phyloP scores from a whole-genome alignment of 176 grass and related monocot species.

The Aechmea fasciata region DNA sequence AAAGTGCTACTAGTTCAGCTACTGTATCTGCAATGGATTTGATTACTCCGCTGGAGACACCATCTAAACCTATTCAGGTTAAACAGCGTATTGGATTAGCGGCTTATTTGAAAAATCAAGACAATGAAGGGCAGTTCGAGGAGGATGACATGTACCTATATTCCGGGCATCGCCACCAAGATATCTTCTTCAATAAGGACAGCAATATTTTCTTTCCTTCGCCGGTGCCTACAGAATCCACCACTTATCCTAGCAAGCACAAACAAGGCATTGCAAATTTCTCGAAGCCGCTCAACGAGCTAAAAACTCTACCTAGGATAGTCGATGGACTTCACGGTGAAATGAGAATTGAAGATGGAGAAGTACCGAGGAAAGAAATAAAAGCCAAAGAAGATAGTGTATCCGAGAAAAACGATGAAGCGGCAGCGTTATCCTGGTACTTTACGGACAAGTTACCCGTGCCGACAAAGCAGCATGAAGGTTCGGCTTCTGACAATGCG shows the following conservation, averaged over 20 bases:
- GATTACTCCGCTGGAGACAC: not conserved
- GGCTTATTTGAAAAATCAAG: constrained; percentile 2
- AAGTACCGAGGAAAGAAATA: constrained; percentile 15
- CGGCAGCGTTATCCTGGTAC: constrained; percentile 7
- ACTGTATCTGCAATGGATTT: not conserved
- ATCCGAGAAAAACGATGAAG: constrained; percentile 5
- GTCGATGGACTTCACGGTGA: not conserved
- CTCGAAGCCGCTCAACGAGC: constrained; percentile 23
- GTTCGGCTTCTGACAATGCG: not conserved
- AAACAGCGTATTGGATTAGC: constrained; percentile 17
- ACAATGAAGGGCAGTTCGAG: constrained; percentile 11
- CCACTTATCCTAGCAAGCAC: constrained; percentile 7
- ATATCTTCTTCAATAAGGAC: not conserved
- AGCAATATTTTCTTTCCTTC: constrained; percentile 15
- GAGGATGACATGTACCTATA: constrained; percentile 10
- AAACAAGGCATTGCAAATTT: not conserved
- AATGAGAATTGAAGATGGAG: constrained; percentile 15
- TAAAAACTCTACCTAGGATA: not conserved
- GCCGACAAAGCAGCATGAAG: not conserved
- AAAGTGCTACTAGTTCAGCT: not conserved
- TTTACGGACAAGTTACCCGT: not conserved
- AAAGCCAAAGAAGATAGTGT: constrained; percentile 2
- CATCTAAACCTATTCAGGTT: constrained; percentile 7
- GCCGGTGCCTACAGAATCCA: constrained; percentile 38
- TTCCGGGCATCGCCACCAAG: not conserved